A percentile compares a stretch with the other conserved stretches of the same genome.
phyloP scores from a whole-genome alignment of 495 filamentous ascomycete species.

The Saxispiralis lemnorum region DNA sequence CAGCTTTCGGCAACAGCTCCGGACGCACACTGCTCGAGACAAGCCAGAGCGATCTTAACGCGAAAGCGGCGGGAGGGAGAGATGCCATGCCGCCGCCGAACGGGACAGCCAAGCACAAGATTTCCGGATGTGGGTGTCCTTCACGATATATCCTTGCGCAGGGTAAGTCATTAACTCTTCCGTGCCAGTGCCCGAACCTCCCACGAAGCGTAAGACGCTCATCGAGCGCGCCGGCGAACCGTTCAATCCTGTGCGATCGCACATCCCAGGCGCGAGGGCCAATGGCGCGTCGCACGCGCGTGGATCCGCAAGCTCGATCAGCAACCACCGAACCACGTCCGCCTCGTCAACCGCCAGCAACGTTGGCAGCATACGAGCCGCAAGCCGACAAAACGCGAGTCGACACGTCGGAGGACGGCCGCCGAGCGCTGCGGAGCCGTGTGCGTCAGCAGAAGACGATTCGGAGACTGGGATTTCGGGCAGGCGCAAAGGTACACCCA shows the following conservation, averaged over 20 bases:
- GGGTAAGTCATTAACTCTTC: neutral
- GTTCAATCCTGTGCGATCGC: slow-evolving; percentile 10
- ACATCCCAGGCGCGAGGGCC: slow-evolving; percentile 3
- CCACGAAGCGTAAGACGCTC: slow-evolving; percentile 40
- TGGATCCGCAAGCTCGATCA: slow-evolving; percentile 20
- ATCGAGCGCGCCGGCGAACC: slow-evolving; percentile 38
- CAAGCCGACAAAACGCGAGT: slow-evolving; percentile 23
- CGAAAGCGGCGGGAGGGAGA: neutral
- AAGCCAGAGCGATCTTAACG: slow-evolving; percentile 14
- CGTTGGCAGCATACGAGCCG: slow-evolving; percentile 1
- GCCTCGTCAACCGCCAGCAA: slow-evolving; percentile 32
- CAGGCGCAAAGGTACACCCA: slow-evolving; percentile 53
- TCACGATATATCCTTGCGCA: neutral
- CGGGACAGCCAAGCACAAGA: slow-evolving; percentile 22
- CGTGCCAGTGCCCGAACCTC: slow-evolving; percentile 29
- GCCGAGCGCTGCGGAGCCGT: slow-evolving; percentile 24
- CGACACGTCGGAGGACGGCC: slow-evolving; percentile 20
- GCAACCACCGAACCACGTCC: slow-evolving; percentile 34
- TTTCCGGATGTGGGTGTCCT: slow-evolving; percentile 14
- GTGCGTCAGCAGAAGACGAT: slow-evolving; percentile 44
- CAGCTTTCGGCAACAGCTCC: slow-evolving; percentile 2
- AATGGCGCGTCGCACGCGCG: too few relatives aligned
- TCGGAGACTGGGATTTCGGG: slow-evolving; percentile 30
- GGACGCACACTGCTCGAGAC: slow-evolving; percentile 9
- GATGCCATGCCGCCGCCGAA: slow-evolving; percentile 6